phyloP scores from a whole-genome alignment of 2,329 filamentous ascomycete species.

The Fusarium verticillioides region DNA sequence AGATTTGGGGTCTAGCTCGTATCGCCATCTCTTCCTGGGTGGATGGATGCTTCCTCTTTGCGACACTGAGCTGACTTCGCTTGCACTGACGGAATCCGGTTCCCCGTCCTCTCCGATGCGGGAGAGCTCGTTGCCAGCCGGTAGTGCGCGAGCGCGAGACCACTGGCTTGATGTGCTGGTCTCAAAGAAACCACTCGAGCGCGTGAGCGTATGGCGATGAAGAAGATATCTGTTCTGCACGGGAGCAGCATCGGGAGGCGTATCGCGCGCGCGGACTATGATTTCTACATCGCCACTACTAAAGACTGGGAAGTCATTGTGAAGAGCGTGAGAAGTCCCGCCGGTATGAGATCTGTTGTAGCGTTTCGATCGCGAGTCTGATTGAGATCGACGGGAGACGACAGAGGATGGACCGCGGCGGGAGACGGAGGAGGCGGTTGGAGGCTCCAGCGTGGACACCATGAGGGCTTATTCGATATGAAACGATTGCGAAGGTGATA shows the following conservation, averaged over 20 bases:
- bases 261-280: conserved; percentile 70
- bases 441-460: conserved; percentile 71
- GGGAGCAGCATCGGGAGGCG: conserved; percentile 28
- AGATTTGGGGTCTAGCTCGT: conserved; percentile 83
- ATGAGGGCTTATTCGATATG: conserved; percentile 54
- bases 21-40: conserved; percentile 77
- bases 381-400: conserved; percentile 69
- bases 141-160: conserved; percentile 54
- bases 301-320: conserved; percentile 95
- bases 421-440: conserved; percentile 61
- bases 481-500: neutral
- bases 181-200: conserved; percentile 95
- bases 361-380: conserved; percentile 70
- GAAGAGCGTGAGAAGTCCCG: conserved; percentile 73
- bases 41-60: conserved; percentile 16
- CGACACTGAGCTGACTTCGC: conserved; percentile 36
- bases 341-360: conserved; percentile 86
- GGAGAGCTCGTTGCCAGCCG: conserved; percentile 59
- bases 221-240: conserved; percentile 84
- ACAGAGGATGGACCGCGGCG: conserved; percentile 67
- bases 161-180: conserved; percentile 84
- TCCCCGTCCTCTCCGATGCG: conserved; percentile 61
- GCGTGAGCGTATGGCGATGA: conserved; percentile 85
- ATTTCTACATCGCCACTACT: conserved; percentile 95
- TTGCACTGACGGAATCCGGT: conserved; percentile 35